A percentile compares a stretch with the other conserved stretches of the same genome.
phyloP scores from a whole-genome alignment of 2,329 filamentous ascomycete species.

The Fusarium virguliforme region DNA sequence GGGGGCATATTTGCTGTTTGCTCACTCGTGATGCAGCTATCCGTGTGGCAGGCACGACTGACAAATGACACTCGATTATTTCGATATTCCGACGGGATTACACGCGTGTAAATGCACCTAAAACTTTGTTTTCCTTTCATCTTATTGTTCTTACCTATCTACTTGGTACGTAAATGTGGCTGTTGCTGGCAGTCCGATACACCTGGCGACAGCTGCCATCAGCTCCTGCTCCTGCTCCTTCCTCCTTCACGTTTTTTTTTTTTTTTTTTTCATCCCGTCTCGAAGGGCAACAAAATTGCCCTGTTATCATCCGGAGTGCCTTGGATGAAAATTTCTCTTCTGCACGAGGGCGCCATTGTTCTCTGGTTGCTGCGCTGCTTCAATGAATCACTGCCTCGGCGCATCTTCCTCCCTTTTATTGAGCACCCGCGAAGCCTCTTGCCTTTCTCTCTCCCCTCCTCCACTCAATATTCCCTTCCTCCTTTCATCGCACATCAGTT shows the following conservation, averaged over 20 bases:
- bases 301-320: not conserved
- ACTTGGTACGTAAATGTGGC: not conserved
- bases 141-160: not conserved
- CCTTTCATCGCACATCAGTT: not conserved
- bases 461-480: not conserved
- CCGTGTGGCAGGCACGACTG: not conserved
- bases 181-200: not conserved
- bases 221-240: not conserved
- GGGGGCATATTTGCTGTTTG: conserved; percentile 6
- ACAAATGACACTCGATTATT: not conserved
- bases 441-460: not conserved
- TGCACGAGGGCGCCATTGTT: not conserved
- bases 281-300: not conserved
- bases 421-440: not conserved
- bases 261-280: not conserved
- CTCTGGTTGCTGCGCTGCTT: not conserved
- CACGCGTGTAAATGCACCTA: not conserved
- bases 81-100: not conserved
- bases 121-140: not conserved
- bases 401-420: not conserved
- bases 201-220: conserved; percentile 15
- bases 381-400: conserved; percentile 33
- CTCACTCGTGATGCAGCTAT: not conserved
- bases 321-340: not conserved
- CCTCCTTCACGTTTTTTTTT: not conserved